phyloP scores from a whole-genome alignment of 495 filamentous ascomycete species.

The Cladorrhinum samala region DNA sequence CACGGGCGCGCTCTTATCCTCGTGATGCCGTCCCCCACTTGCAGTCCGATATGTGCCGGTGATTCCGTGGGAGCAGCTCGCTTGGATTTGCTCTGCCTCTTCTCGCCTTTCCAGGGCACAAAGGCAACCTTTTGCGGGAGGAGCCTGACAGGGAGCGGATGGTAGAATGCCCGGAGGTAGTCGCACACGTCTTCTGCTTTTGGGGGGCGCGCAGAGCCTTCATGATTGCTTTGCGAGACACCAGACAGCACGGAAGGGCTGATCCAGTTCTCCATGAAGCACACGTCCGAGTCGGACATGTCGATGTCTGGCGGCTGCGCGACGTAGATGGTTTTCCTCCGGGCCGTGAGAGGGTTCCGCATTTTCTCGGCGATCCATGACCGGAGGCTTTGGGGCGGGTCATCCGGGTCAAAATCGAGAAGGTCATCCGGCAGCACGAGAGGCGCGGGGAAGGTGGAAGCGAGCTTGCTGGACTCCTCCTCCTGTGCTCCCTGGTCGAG shows the following conservation, averaged over 20 bases:
- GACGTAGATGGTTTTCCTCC: slow-evolving; percentile 51
- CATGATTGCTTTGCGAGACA: neutral
- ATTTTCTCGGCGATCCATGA: too few species aligned
- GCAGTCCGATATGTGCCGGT: slow-evolving; percentile 47
- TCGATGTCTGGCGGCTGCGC: slow-evolving; percentile 38
- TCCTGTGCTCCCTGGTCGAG: neutral
- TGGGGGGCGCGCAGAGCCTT: slow-evolving; percentile 12
- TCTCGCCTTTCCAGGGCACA: slow-evolving; percentile 37
- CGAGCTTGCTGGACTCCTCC: neutral
- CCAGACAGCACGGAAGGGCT: slow-evolving; percentile 12
- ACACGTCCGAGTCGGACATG: slow-evolving; percentile 23
- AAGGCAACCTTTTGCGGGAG: slow-evolving; percentile 34
- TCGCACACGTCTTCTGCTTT: slow-evolving; percentile 33
- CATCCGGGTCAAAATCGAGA: slow-evolving; percentile 47
- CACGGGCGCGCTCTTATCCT: slow-evolving; percentile 50
- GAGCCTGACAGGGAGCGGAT: slow-evolving; percentile 48
- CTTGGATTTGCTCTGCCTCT: slow-evolving; percentile 10
- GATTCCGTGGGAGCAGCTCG: too few species aligned
- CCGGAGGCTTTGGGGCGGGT: too few species aligned
- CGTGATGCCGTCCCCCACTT: slow-evolving; percentile 28
- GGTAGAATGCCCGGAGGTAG: slow-evolving; percentile 58
- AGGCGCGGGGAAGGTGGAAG: slow-evolving; percentile 50
- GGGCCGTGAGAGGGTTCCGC: slow-evolving; percentile 47
- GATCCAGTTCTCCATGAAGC: slow-evolving; percentile 35
- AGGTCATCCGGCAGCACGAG: slow-evolving; percentile 57